Conservation (phyloP, 2,329 filamentous ascomycete species). For the Colletotrichum tanaceti region DNA sequence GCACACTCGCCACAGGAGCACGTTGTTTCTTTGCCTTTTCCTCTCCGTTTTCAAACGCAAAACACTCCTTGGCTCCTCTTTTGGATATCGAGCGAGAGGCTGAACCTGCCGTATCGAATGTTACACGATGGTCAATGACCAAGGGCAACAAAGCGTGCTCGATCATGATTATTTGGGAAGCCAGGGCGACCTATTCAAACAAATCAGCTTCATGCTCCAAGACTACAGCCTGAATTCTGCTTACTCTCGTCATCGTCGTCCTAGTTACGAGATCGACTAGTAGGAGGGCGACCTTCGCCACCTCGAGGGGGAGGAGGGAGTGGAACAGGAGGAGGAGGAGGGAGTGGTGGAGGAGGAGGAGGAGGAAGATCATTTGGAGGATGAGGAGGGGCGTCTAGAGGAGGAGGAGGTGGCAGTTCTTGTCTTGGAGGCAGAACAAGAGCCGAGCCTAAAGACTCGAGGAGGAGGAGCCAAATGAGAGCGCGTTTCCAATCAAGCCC, state of each 20-base stretch:
- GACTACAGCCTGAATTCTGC: neutral
- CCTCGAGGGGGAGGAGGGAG: neutral
- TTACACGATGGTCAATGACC: neutral
- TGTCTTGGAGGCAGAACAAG: constrained; percentile 14
- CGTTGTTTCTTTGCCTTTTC: too few relatives aligned
- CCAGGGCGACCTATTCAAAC: neutral
- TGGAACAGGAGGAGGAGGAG: neutral
- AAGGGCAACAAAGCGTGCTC: neutral
- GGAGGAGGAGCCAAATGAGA: constrained; percentile 16
- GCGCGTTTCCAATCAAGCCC: constrained; percentile 11
- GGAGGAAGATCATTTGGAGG: neutral
- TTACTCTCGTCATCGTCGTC: neutral
- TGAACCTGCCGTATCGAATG: neutral
- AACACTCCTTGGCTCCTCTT: neutral
- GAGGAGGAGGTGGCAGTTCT: constrained; percentile 1
- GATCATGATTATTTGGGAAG: neutral
- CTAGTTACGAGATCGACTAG: too few relatives aligned
- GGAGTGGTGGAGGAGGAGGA: constrained; percentile 1
- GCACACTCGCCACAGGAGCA: neutral
- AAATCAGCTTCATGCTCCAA: neutral
- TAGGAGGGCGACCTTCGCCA: too few relatives aligned
- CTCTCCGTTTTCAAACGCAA: too few relatives aligned
- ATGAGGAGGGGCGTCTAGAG: neutral
- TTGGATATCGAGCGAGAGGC: neutral
- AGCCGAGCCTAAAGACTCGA: constrained; percentile 17